Base-by-base conservation (phyloP, 1,284 basidiomycete species). In the Malassezia psittaci region DNA sequence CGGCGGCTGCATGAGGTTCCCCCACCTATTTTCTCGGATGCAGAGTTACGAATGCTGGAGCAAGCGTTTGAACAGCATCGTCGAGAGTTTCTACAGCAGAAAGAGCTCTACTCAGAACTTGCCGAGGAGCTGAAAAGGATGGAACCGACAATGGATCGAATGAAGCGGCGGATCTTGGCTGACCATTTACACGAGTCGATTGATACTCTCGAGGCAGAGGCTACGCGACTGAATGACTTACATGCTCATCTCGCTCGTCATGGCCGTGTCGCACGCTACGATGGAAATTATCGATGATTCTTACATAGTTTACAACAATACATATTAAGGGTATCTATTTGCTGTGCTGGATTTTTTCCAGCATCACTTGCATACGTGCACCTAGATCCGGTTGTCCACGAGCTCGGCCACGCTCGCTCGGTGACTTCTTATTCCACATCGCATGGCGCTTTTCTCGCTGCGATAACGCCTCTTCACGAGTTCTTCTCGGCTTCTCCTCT, bases 341-440 rank as follows among this genome's bases (percentile, higher is more conserved):
- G 43, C 10, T 47, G 15, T 24, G 45, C 50, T 61, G 60, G 52
- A 72, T 69, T 60, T 66, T 70, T 45, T 69, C 67, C 16, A 74
- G 65, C 63, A 74, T 68, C 18, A 74, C 64, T 21, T 68, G 64
- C 66, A 74, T 66, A 38, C 72, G 59, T 3, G 64, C 67, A 36
- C 66, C 66, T 36, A 74, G 46, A 47, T 74, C 66, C 3, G 72
- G 72, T 57, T 74, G 72, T 12, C 70, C 70, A 21, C 69, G 59
- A 37, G 61, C 58, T 38, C 64, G 54, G 5, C 71, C 71, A 5
- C 44, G 54, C 1, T 48, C 47, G 58, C 69, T 72, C 4, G 65
- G 62, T 38, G 66, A 67, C 16, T 59, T 46, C 36, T 62, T 62
- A 57, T 69, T 69, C 72, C 72, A 72, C 58, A 63, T 49, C 52